These are phyloP conservation scores for Cylindrotheca fusiformis DNA, from an alignment of 108 stramenopile genomes.

Conservation along the genomic window DNA sequence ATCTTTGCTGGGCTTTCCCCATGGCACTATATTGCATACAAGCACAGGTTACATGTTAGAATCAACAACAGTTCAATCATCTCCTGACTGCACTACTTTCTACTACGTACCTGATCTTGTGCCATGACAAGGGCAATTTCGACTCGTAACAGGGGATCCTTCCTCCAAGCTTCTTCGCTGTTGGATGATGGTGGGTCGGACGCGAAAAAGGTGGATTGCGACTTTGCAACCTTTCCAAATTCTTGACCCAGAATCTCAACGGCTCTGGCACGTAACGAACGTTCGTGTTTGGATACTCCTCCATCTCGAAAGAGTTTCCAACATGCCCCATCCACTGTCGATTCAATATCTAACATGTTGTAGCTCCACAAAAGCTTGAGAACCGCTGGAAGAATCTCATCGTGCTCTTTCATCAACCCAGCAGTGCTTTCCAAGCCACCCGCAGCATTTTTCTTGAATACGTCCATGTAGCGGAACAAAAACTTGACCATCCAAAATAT, in stretches of 20 bases:
- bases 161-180: no score
- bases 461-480: not conserved
- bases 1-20: no score
- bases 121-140: not conserved
- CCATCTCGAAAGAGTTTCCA: constrained; percentile 17
- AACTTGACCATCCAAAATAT: not conserved
- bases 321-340: constrained; percentile 17
- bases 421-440: not conserved
- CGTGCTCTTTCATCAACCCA: not conserved
- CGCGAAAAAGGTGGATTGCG: not conserved
- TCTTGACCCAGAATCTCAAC: constrained; percentile 13
- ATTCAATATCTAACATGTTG: constrained; percentile 11
- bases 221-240: constrained; percentile 3
- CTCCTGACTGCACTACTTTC: no score
- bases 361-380: constrained; percentile 13
- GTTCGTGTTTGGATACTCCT: not conserved
- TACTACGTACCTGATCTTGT: not conserved
- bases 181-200: no score
- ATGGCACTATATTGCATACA: no score
- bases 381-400: constrained; percentile 11
- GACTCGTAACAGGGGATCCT: not conserved
- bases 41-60: no score
- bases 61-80: no score
- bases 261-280: constrained; percentile 15
- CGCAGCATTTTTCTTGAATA: constrained; percentile 4